These are phyloP conservation scores for Xylaria castorea DNA, from an alignment of 495 filamentous ascomycete species.

Conservation along the genomic window DNA sequence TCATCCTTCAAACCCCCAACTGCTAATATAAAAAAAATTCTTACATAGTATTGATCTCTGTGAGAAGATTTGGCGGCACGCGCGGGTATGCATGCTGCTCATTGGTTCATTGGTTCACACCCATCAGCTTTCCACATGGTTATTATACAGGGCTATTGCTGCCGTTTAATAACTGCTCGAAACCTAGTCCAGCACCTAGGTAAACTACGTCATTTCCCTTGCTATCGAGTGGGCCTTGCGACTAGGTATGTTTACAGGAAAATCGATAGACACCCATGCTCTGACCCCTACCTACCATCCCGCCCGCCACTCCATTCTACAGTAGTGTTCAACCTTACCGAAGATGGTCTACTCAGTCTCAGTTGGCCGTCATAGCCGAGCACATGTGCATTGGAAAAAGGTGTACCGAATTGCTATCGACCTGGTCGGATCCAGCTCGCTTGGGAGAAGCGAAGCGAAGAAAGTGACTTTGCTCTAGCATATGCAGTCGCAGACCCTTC, in stretches of 20 bases:
- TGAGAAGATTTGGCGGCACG: slow-evolving; percentile 18
- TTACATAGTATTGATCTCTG: not conserved
- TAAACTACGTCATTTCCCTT: slow-evolving; percentile 3
- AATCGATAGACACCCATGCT: slow-evolving; percentile 11
- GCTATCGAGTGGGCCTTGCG: not conserved
- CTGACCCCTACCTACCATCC: slow-evolving; percentile 1
- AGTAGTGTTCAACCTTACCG: not conserved
- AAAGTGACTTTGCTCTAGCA: not conserved
- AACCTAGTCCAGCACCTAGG: not conserved
- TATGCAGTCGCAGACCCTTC: not conserved
- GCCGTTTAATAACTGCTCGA: not conserved
- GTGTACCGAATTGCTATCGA: not conserved
- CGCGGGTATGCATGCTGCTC: not conserved
- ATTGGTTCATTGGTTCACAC: not conserved
- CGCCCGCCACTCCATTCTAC: not conserved
- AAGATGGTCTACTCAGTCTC: not conserved
- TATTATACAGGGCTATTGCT: not conserved
- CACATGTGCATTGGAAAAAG: not conserved
- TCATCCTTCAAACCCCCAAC: not conserved
- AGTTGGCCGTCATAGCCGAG: slow-evolving; percentile 8
- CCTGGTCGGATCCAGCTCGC: not conserved
- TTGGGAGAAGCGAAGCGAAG: not conserved
- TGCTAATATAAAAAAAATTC: not conserved
- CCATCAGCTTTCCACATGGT: not conserved
- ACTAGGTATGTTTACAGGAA: not conserved